Conservation (phyloP, 179 eudicot species). For the Carnegiea gigantea region DNA sequence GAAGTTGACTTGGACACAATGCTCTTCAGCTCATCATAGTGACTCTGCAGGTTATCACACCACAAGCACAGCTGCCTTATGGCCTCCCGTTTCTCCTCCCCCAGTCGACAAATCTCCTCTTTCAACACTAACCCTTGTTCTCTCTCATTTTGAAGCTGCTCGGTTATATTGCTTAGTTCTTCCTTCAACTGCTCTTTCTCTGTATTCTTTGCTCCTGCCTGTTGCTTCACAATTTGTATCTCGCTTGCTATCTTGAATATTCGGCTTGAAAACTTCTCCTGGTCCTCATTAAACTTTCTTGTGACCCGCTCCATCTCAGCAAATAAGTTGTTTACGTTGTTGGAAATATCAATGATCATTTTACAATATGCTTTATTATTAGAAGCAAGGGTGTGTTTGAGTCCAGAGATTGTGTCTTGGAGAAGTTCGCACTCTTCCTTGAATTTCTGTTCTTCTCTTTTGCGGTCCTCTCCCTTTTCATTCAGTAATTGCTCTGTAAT, state of each 20-base stretch:
- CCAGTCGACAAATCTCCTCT: slow-evolving; percentile 37
- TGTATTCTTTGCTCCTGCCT: slow-evolving; percentile 36
- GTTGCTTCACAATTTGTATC: slow-evolving; percentile 49
- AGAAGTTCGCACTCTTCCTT: slow-evolving; percentile 52
- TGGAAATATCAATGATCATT: slow-evolving; percentile 44
- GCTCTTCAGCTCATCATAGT: slow-evolving; percentile 52
- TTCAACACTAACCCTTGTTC: slow-evolving; percentile 29
- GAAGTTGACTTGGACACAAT: background rate
- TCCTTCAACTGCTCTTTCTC: slow-evolving; percentile 43
- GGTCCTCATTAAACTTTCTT: slow-evolving; percentile 67
- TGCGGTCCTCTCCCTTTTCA: slow-evolving; percentile 36
- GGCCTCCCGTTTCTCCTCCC: slow-evolving; percentile 84
- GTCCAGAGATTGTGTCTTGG: slow-evolving; percentile 37
- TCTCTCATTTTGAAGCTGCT: slow-evolving; percentile 40
- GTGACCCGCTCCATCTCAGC: slow-evolving; percentile 47
- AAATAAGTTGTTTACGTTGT: slow-evolving; percentile 39
- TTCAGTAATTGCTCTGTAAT: slow-evolving; percentile 37
- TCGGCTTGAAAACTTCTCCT: slow-evolving; percentile 48
- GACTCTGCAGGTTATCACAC: slow-evolving; percentile 55
- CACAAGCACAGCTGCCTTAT: slow-evolving; percentile 80
- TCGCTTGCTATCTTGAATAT: slow-evolving; percentile 50
- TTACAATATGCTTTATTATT: slow-evolving; percentile 48
- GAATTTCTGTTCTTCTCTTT: slow-evolving; percentile 38
- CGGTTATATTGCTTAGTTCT: slow-evolving; percentile 33
- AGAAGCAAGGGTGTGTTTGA: slow-evolving; percentile 38